Conservation (phyloP, 306 rosid species). For the Cucumis melo region DNA sequence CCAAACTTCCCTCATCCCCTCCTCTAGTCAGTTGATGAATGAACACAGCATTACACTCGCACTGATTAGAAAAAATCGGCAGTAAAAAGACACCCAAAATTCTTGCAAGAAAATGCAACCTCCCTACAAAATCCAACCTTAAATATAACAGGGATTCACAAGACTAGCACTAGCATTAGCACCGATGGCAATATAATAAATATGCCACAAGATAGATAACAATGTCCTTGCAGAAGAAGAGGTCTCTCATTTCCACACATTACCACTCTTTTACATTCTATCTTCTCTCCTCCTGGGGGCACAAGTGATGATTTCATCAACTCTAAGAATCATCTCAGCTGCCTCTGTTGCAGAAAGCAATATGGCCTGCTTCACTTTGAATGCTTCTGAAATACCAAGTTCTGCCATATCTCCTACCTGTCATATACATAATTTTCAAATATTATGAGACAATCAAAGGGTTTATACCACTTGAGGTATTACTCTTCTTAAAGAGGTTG, state of each 20-base stretch:
- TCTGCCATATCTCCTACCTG: constrained; percentile 91
- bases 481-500: not conserved
- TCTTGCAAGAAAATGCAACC: constrained; percentile 2
- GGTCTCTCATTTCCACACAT: not conserved
- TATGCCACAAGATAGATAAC: not conserved
- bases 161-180: not conserved
- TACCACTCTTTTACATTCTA: constrained; percentile 40
- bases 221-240: not conserved
- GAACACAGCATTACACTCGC: not conserved
- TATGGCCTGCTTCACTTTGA: constrained; percentile 89
- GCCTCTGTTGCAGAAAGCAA: constrained; percentile 93
- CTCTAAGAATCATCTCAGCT: constrained; percentile 96
- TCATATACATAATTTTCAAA: not conserved
- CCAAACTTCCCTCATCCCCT: too few species aligned
- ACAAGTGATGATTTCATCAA: constrained; percentile 91
- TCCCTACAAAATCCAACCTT: constrained; percentile 1
- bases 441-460: not conserved
- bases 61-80: not conserved
- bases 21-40: not conserved
- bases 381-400: constrained; percentile 68
- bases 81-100: not conserved
- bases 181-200: not conserved
- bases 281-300: constrained; percentile 96
- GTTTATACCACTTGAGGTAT: not conserved
- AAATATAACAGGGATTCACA: not conserved